Evolutionary conservation across 768 basidiomycete species (phyloP).

Genomic region (Termitomyces sp.): DNA sequence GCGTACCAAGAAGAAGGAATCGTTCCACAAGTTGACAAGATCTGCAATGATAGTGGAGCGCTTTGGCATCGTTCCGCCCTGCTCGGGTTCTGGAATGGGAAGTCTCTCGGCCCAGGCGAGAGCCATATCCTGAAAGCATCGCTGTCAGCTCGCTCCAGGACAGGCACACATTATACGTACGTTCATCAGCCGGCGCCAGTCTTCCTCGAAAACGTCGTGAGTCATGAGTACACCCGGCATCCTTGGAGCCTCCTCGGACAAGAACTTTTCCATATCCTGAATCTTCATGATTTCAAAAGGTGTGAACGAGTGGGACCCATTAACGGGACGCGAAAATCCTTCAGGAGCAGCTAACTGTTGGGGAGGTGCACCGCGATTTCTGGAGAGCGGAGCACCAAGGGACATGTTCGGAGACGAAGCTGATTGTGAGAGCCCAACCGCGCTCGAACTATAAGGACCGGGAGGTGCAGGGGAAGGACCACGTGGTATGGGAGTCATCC

Average conservation of each 20-base stretch:
- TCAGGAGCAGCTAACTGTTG: constrained; percentile 57
- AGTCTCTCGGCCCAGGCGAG: constrained; percentile 76
- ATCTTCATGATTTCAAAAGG: constrained; percentile 69
- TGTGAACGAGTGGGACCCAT: constrained; percentile 59
- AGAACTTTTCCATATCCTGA: constrained; percentile 73
- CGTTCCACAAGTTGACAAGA: constrained; percentile 77
- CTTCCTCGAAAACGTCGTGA: constrained; percentile 74
- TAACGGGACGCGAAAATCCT: constrained; percentile 70
- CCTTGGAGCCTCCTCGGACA: constrained; percentile 55
- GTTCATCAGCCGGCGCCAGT: constrained; percentile 78
- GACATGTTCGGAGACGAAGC: constrained; percentile 31
- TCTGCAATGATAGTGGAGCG: constrained; percentile 61
- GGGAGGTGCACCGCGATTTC: constrained; percentile 20
- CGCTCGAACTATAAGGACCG: constrained; percentile 16
- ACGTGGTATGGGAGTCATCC: constrained; percentile 54
- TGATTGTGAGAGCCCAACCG: constrained; percentile 13
- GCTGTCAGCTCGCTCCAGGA: neutral
- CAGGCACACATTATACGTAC: constrained; percentile 31
- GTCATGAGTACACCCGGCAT: constrained; percentile 70
- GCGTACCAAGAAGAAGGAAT: constrained; percentile 66
- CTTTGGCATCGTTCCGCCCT: constrained; percentile 46
- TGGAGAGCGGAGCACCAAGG: constrained; percentile 21
- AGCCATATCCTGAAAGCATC: constrained; percentile 52
- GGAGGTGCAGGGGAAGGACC: constrained; percentile 13
- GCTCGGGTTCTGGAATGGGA: constrained; percentile 50